A percentile compares a stretch with the other conserved stretches of the same genome.
phyloP scores from a whole-genome alignment of 1,139 yeast genomes.

The Insectozyma bohioensis region DNA sequence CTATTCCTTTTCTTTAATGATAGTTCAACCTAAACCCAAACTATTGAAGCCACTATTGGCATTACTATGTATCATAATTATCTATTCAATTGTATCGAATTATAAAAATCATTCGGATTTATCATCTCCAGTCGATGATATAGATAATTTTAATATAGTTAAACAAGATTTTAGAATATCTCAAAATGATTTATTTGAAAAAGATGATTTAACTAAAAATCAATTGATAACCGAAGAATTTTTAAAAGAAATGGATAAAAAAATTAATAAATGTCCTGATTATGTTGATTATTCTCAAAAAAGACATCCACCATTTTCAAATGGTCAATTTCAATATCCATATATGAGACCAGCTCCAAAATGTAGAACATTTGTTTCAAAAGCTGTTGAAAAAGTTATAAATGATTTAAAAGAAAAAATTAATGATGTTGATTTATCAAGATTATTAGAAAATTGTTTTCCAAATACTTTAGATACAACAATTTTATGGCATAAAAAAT shows the following conservation, averaged over 20 bases:
- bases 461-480: constrained; percentile 92
- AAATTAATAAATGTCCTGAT: constrained; percentile 34
- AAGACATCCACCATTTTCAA: constrained; percentile 50
- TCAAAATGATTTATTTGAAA: constrained; percentile 4
- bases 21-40: constrained; percentile 7
- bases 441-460: constrained; percentile 76
- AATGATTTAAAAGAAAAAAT: constrained; percentile 51
- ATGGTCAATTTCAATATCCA: constrained; percentile 54
- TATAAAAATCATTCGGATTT: not conserved
- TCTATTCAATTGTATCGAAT: not conserved
- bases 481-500: constrained; percentile 62
- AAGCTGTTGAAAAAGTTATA: constrained; percentile 63
- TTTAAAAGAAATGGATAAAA: constrained; percentile 19
- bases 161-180: not conserved
- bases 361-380: constrained; percentile 73
- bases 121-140: constrained; percentile 2
- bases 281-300: constrained; percentile 41
- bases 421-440: constrained; percentile 62
- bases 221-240: constrained; percentile 9
- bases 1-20: too few species aligned
- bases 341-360: constrained; percentile 70
- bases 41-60: constrained; percentile 3
- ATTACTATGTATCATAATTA: constrained; percentile 2
- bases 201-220: too few species aligned
- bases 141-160: too few species aligned